Base-by-base conservation (phyloP, 495 filamentous ascomycete species). In the Diplogelasinospora grovesii region DNA sequence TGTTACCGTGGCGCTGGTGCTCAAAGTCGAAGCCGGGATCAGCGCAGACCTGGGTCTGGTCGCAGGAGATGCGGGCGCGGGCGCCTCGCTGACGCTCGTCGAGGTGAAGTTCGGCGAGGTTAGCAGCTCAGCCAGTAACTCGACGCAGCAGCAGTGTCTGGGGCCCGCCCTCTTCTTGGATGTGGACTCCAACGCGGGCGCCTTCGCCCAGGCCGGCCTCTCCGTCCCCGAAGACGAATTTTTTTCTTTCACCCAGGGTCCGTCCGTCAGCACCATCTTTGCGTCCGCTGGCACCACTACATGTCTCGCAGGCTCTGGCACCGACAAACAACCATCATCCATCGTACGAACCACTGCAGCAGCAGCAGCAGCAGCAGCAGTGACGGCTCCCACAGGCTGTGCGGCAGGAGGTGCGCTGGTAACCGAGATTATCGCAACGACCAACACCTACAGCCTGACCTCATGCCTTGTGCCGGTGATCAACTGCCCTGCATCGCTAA, bases 211-310 rank as follows among this genome's bases (percentile, higher is more conserved):
- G 14, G 43, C 30, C 27, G 36, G 47, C 24, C 43, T 48, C 4
- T 41, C 39, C 22, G 14, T 54, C 44, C 43, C 14, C 8, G 43
- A 50, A 45, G 18, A 54, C 33, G 10, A 35, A 2, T 3, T 50
- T 22, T 43, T 23, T 7, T 8, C 8, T 10, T 19, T 20, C 13
- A 37, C 48, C 18, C 32, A 49, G 29, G 45, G 54, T 37, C 53
- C 53, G 4, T 51, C 42, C 11, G 47, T 52, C 13, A 49, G 45
- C 24, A 60, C 59, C 13, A 55, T 57, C 20, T 44, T 63, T 11
- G 57, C 57, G 37, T 49, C 45, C 14, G 59, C 56, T n/a, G 40
- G 49, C 1, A 50, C 59, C 0, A 63, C 41, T 33, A 57, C 54
- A 5, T 63, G 59, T 36, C 46, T 63, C 8, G n/a, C n/a, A n/a